Percentiles rank a stretch among this genome's conserved stretches.
Evolutionary conservation across 176 grass and related monocot species (phyloP).

Genomic region (Musa schizocarpa): DNA sequence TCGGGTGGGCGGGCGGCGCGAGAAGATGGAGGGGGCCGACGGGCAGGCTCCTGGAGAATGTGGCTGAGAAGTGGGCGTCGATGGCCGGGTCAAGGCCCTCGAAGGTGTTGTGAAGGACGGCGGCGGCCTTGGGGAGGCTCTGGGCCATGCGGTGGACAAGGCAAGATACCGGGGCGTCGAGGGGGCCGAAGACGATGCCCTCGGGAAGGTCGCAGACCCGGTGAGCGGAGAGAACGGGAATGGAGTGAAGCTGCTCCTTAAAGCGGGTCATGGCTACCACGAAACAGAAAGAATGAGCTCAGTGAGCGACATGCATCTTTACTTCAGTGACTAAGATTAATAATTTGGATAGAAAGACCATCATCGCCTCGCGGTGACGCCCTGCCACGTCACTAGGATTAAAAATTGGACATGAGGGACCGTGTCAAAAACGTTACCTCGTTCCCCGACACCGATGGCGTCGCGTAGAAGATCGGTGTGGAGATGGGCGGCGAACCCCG

Average conservation of each 20-base stretch:
- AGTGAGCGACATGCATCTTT: too few relatives aligned
- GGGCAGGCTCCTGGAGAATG: slow-evolving; percentile 3
- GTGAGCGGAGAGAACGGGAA: slow-evolving; percentile 20
- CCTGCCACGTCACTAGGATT: too few relatives aligned
- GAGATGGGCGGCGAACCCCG: slow-evolving; percentile 2
- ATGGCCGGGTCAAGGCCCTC: slow-evolving; percentile 14
- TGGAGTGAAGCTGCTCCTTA: slow-evolving; percentile 12
- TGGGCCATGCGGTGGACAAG: slow-evolving; percentile 18
- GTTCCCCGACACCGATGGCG: slow-evolving; percentile 15
- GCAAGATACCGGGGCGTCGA: slow-evolving; percentile 2
- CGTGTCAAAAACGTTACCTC: not conserved
- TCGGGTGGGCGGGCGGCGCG: not conserved
- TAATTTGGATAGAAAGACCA: too few relatives aligned
- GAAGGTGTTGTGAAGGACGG: slow-evolving; percentile 24
- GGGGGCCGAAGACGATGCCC: not conserved
- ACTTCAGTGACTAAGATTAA: too few relatives aligned
- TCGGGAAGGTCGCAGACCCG: slow-evolving; percentile 23
- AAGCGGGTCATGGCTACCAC: too few relatives aligned
- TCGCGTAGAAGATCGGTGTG: slow-evolving; percentile 24
- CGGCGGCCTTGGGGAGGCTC: slow-evolving; percentile 1
- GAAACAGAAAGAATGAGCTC: too few relatives aligned
- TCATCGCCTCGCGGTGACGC: too few relatives aligned
- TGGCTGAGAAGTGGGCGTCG: not conserved
- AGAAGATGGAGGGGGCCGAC: slow-evolving; percentile 25
- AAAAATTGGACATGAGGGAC: too few relatives aligned